phyloP scores from a whole-genome alignment of 176 grass and related monocot genomes.

The Zoysia japonica region DNA sequence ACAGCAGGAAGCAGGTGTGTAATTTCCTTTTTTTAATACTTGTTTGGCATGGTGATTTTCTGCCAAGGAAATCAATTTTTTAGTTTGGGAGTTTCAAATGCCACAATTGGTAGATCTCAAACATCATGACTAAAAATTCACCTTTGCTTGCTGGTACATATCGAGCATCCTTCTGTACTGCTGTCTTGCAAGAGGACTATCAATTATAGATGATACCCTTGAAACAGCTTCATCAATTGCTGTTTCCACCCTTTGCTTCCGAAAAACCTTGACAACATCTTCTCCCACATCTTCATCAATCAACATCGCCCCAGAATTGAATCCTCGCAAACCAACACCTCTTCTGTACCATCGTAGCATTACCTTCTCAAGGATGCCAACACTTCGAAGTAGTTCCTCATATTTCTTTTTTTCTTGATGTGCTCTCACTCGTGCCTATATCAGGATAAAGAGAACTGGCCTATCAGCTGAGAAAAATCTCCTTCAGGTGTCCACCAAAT shows the following conservation, averaged over 20 bases:
- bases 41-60: not conserved
- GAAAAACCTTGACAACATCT: conserved; percentile 62
- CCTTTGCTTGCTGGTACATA: conserved; percentile 62
- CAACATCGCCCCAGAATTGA: conserved; percentile 47
- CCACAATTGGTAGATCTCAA: not conserved
- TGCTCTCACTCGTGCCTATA: conserved; percentile 77
- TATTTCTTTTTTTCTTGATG: conserved; percentile 70
- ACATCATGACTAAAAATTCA: conserved; percentile 23
- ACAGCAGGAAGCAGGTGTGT: not conserved
- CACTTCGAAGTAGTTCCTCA: conserved; percentile 55
- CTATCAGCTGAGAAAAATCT: not conserved
- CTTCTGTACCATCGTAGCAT: conserved; percentile 68
- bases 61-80: not conserved
- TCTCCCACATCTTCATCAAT: conserved; percentile 63
- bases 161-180: conserved; percentile 80
- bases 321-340: conserved; percentile 68
- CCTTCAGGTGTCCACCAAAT: conserved; percentile 1
- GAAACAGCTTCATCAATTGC: conserved; percentile 68
- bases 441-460: conserved; percentile 35
- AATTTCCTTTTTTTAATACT: conserved; percentile 3
- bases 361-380: conserved; percentile 73
- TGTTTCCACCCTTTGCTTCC: conserved; percentile 78
- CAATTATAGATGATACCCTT: conserved; percentile 56
- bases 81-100: not conserved
- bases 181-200: conserved; percentile 52